Evolutionary conservation across 1,139 yeast genomes (phyloP), one percentile per base, ranked within the genome.

Genomic region (Trichomonascaceae sp.): DNA sequence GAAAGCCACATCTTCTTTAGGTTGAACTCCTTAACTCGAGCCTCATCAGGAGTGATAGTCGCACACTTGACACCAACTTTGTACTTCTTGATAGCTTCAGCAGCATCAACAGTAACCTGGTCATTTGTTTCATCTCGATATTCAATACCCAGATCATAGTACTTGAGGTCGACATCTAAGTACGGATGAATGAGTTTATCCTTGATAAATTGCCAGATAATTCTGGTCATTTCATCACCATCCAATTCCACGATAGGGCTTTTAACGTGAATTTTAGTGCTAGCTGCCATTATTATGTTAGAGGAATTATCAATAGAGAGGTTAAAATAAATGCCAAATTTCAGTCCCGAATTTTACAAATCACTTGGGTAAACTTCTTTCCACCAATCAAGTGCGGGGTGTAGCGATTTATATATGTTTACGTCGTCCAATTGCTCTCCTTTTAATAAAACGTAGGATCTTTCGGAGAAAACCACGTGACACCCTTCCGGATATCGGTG

Each of bases 11-110:
- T 91, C 73, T 90, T 85, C 75, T 90, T 90, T 72, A 91, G 81
- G 58, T 79, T 75, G 71, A 89, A 91, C 74, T 91, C 98, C 72
- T 87, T 75, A 54, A 91, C 97, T 65, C 98, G 83, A 46, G 87
- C 91, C 76, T 91, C 98, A 70, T 91, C 98, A 8, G 98, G 98
- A n/a, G 98, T 91, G 71, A 91, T 91, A 55, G 98, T 91, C 52
- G 98, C 98, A 76, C 98, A 91, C 76, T 91, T 91, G 66, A 91
- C 86, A 57, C 96, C 98, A 50, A 91, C 98, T 55, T 90, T 88
- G 70, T 88, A 85, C 74, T 90, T 79, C 70, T 83, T 78, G 65
- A 88, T 90, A 53, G 98, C 98, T 59, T 86, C 77, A 41, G 97
- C 97, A 7, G 96, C 89, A 60, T 91, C 97, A 52, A 79, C 70